Evolutionary conservation across 2,329 filamentous ascomycete genomes (phyloP), one percentile per base, ranked within the genome.

Genomic region (Sarocladiaceae sp.): DNA sequence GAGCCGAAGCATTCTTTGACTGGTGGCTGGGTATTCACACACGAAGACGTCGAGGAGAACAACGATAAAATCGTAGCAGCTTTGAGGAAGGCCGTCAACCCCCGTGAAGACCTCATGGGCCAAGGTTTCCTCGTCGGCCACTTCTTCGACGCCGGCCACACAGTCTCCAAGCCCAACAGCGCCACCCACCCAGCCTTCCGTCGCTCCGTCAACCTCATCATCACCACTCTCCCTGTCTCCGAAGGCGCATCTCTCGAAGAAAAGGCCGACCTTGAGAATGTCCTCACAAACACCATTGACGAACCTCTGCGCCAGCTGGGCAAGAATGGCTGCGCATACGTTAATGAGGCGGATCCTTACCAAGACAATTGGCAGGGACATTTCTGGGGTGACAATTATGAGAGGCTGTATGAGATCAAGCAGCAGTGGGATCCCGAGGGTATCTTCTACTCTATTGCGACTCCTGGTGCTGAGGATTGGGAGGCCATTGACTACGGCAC

Each of bases 271-370:
- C 59, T 69, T 7, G 71, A 76, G 55, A n/a, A 65, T 25, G 63
- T 65, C n/a, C 57, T 73, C 48, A 69, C 67, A 20, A 61, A 71
- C 42, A 62, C 70, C 12, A 62, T 66, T 53, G 67, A 68, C 37
- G 67, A 53, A 4, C 66, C 62, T 2, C 61, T 77, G 46, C 61
- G 65, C 33, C 59, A 66, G 6, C 44, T 48, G 7, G 44, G 44
- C n/a, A 33, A 33, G 44, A 29, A 64, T 4, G 71, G 71, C 11
- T 48, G 44, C 28, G 63, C 70, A 1, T 78, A 79, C 60, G 66
- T 76, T 66, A 80, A 78, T 57, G 78, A 82, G 64, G 76, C 71
- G 2, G 70, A 78, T 59, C 73, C 74, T 40, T 63, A 63, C 33
- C 66, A 77, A 58, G 64, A 64, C 1, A 56, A 71, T 31, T 79